Conservation (phyloP, 192 early-diverging fungal genomes). For the Entomortierella beljakovae region DNA sequence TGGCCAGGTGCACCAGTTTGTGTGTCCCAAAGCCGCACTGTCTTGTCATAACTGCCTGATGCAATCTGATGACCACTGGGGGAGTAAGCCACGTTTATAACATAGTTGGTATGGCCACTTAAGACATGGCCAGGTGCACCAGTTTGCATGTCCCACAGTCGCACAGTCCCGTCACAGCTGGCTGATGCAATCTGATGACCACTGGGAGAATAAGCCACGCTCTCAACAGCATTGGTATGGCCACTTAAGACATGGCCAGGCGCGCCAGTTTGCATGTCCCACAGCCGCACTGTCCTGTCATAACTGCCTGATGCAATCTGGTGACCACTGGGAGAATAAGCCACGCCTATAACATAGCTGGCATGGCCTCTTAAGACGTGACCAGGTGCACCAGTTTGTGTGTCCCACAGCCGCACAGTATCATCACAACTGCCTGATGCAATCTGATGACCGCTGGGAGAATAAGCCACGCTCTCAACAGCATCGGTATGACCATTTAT, state of each 20-base stretch:
- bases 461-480: background rate
- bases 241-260: background rate
- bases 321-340: background rate
- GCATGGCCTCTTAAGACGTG: background rate
- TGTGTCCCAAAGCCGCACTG: background rate
- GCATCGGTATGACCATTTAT: background rate
- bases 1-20: background rate
- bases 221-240: background rate
- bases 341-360: background rate
- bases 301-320: background rate
- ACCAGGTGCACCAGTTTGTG: background rate
- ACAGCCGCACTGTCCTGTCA: slow-evolving; percentile 1
- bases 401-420: slow-evolving; percentile 4
- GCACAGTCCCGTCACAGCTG: background rate
- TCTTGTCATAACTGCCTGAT: background rate
- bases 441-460: background rate
- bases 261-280: background rate
- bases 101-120: background rate
- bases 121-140: background rate
- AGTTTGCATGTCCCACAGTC: background rate
- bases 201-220: background rate
- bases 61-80: background rate
- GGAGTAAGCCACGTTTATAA: background rate
- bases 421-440: background rate
- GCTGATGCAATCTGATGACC: slow-evolving; percentile 6